Base-by-base conservation (phyloP, 2,329 filamentous ascomycete species). In the Neoscytalidium dimidiatum region DNA sequence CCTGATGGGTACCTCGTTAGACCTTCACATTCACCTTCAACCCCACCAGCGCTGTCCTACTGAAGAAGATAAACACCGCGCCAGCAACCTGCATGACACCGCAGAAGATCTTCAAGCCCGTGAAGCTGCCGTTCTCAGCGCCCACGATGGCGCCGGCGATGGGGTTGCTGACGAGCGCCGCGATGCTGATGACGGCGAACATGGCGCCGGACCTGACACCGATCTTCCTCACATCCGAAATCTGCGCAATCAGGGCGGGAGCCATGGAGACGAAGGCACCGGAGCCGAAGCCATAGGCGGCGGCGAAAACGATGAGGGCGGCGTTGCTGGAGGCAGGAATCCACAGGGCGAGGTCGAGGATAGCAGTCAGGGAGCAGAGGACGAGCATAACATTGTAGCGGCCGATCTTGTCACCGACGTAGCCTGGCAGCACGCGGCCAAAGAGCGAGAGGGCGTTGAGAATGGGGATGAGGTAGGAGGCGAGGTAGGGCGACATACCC, bases 221-320 rank as follows among this genome's bases (percentile, higher is more conserved):
- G 35, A 93, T 88, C 73, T 91, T 83, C 21, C 85, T 81, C 41
- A 92, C 84, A 51, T 91, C 88, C 1, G 86, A 88, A 67, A 92
- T 90, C 71, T 92, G 89, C 1, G 88, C 89, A 23, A 93, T 80
- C 14, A 90, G 79, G 0, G 88, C 84, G 0, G 90, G 88, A 0
- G 81, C 81, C 19, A 92, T 78, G 0, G 85, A 85, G 38, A 90
- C 85, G 69, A 88, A 90, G 2, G 86, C 85, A 13, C 90, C 90
- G 0, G 86, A 88, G 14, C 83, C 83, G 73, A 92, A 91, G 19
- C 90, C 90, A 69, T 90, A 92, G 6, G 91, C 75, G n/a, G 84
- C 80, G 13, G 85, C 83, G 73, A 91, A 92, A 38, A 87, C 80
- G 57, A 92, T 83, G 65, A 89, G 85, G 1, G 85, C 83, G 19